phyloP scores from a whole-genome alignment of 176 grass and related monocot genomes.

The Carex kokanica region DNA sequence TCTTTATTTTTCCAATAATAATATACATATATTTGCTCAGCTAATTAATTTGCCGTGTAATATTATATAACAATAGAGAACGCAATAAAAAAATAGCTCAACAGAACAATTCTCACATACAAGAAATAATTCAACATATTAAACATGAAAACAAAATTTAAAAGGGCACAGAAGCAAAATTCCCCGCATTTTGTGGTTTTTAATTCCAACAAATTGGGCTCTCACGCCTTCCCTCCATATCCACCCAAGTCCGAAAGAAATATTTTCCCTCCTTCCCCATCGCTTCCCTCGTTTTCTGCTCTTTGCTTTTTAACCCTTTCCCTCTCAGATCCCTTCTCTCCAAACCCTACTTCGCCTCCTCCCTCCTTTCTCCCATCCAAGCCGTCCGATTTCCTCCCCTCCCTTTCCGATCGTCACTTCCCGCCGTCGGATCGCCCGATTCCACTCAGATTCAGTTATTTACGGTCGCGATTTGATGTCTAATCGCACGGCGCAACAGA shows the following conservation, averaged over 20 bases:
- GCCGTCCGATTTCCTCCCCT: not conserved
- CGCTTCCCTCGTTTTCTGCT: conserved; percentile 36
- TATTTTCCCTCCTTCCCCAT: conserved; percentile 54
- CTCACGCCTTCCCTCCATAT: conserved; percentile 35
- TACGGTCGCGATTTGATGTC: conserved; percentile 40
- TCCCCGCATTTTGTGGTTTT: not conserved
- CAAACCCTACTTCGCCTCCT: conserved; percentile 21
- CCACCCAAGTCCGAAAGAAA: conserved; percentile 31
- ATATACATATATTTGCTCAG: too few species aligned
- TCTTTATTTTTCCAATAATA: too few species aligned
- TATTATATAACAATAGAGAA: too few species aligned
- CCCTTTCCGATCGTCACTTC: conserved; percentile 3
- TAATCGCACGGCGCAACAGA: conserved; percentile 43
- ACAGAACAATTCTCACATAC: too few species aligned
- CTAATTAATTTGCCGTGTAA: too few species aligned
- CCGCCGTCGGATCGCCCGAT: not conserved
- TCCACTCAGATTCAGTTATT: not conserved
- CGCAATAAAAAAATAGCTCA: too few species aligned
- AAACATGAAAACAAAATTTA: not conserved
- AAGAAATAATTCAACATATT: not conserved
- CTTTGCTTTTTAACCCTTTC: conserved; percentile 33
- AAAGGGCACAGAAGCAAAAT: not conserved
- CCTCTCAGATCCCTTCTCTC: not conserved
- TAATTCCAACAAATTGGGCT: conserved; percentile 17
- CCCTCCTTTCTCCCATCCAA: not conserved